A percentile compares a stretch with the other conserved stretches of the same genome.
Evolutionary conservation across 1,284 basidiomycete species (phyloP).

Genomic region (Amylostereum areolatum): DNA sequence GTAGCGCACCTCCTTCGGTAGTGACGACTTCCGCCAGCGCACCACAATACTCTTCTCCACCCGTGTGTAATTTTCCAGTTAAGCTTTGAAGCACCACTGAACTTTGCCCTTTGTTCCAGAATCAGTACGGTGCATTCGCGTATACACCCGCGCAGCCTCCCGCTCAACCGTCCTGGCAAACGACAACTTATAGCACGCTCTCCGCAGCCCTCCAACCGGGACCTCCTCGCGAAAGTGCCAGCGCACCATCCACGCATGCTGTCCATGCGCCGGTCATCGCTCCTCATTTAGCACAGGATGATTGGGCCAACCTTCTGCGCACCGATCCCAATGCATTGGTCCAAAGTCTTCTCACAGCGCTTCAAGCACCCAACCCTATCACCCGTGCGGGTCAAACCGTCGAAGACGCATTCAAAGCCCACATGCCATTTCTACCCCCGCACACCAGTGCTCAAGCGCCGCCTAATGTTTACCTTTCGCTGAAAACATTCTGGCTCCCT

Average conservation of each 20-base stretch:
- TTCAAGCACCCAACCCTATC: slow-evolving; percentile 52
- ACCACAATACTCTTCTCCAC: slow-evolving; percentile 9
- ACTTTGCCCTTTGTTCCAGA: slow-evolving; percentile 3
- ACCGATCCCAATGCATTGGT: slow-evolving; percentile 51
- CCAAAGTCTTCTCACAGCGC: slow-evolving; percentile 42
- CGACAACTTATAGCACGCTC: slow-evolving; percentile 14
- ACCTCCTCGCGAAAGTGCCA: slow-evolving; percentile 7
- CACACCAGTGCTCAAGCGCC: slow-evolving; percentile 41
- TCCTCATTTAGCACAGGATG: slow-evolving; percentile 46
- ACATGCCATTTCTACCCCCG: slow-evolving; percentile 28
- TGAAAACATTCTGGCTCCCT: slow-evolving; percentile 76
- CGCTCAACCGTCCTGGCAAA: slow-evolving; percentile 8
- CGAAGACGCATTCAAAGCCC: slow-evolving; percentile 69
- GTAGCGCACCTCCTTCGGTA: too few species aligned
- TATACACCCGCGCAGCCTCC: slow-evolving; percentile 9
- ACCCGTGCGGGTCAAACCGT: slow-evolving; percentile 51
- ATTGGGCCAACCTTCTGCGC: slow-evolving; percentile 54
- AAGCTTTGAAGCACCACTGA: neutral
- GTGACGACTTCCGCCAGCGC: slow-evolving; percentile 2
- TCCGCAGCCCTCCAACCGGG: slow-evolving; percentile 15
- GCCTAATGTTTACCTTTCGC: slow-evolving; percentile 52
- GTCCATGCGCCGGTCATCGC: slow-evolving; percentile 34
- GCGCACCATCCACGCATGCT: slow-evolving; percentile 20
- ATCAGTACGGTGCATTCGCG: slow-evolving; percentile 8
- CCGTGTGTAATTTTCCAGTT: neutral